phyloP scores from a whole-genome alignment of 768 basidiomycete species.

The Candolleomyces eurysporus region DNA sequence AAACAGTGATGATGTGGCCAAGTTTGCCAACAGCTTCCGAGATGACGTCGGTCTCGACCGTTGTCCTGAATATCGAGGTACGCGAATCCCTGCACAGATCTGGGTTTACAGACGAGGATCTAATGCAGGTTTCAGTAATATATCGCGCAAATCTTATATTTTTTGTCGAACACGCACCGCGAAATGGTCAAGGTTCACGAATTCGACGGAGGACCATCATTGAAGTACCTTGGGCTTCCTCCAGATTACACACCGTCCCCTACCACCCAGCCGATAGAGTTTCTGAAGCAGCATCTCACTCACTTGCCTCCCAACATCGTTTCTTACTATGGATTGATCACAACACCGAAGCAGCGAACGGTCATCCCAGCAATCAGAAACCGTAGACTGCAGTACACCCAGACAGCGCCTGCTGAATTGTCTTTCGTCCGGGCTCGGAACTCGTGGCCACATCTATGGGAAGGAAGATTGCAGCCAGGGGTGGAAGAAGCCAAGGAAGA shows the following conservation, averaged over 20 bases:
- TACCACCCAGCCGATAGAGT: conserved; percentile 52
- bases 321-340: conserved; percentile 40
- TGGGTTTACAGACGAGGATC: neutral
- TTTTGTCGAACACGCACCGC: neutral
- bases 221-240: conserved; percentile 57
- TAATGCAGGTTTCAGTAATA: too few relatives aligned
- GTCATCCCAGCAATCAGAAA: conserved; percentile 66
- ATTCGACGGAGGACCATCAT: conserved; percentile 33
- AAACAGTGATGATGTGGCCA: too few relatives aligned
- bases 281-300: conserved; percentile 56
- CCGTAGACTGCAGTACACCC: conserved; percentile 62
- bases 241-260: conserved; percentile 62
- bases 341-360: conserved; percentile 66
- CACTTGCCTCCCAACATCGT: conserved; percentile 69
- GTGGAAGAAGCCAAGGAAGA: conserved; percentile 62
- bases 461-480: conserved; percentile 49
- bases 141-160: too few relatives aligned
- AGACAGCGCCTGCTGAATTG: conserved; percentile 54
- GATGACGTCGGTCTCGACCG: too few relatives aligned
- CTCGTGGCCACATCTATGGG: conserved; percentile 70
- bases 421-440: conserved; percentile 49
- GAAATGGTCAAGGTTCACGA: conserved; percentile 1
- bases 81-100: neutral
- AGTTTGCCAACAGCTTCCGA: too few relatives aligned
- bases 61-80: too few relatives aligned